Base-by-base conservation (phyloP, 257 asterid species). In the Capsicum pubescens region DNA sequence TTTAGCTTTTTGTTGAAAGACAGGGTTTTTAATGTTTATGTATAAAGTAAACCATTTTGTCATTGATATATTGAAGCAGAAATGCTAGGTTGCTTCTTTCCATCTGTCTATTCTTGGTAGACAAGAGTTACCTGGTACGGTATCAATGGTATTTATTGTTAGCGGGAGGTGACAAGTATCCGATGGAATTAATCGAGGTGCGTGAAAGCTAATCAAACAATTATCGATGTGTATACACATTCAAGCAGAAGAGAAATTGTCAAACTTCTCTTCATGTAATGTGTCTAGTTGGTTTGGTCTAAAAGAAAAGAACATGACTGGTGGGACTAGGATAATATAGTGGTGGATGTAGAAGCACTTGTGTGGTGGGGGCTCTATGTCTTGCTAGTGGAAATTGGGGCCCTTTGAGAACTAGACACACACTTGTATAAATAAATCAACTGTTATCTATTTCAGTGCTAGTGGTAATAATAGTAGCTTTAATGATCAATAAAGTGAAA, bases 341-440 rank as follows among this genome's bases (percentile, higher is more conserved):
- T 92, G 93, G 89, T 87, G 85, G 82, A 87, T 91, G 93, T 88
- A 85, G 76, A 89, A 89, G 93, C 90, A 85, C 89, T 87, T 89
- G 82, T 86, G 67, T 87, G 87, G 94, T 90, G 93, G 94, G 87
- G 86, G 15, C 85, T 85, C 59, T 72, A 76, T 79, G 87, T 89
- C 87, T 86, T 74, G 84, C 83, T 84, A 86, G 93, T 93, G 96
- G 97, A 87, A 59, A 88, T 82, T 64, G 91, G 97, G 94, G 48
- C 91, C 97, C 91, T 83, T 59, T 35, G 42, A 81, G 83, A 87
- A 81, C 44, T 61, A 17, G 14, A 9, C 44, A 39, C 44, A 39
- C 44, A 39, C 44, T 39, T 39, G 4, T 39, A 39, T 39, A 80
- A 88, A 86, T 84, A 86, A 76, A 85, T 86, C 82, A 85, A 84